Evolutionary conservation across 1,139 yeast species (phyloP).

Genomic region (Wickerhamomyces sp.): DNA sequence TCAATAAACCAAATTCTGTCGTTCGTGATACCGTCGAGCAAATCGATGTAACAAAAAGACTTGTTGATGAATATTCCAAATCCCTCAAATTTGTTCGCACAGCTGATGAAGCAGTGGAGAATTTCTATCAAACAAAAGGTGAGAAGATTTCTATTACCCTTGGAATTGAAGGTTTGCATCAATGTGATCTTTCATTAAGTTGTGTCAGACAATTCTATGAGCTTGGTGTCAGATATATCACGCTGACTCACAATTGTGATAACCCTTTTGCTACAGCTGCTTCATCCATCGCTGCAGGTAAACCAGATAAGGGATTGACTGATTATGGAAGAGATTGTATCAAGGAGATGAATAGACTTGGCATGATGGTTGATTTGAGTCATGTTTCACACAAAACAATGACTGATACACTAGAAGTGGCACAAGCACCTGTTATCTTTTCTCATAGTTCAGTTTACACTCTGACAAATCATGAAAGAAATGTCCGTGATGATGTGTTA

Average conservation of each 20-base stretch:
- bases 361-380: constrained; percentile 49
- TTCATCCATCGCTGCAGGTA: constrained; percentile 40
- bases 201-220: constrained; percentile 45
- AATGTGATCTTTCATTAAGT: constrained; percentile 43
- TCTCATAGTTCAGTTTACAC: constrained; percentile 45
- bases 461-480: constrained; percentile 39
- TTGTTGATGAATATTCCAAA: constrained; percentile 36
- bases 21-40: constrained; percentile 52
- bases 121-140: constrained; percentile 26
- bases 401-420: constrained; percentile 38
- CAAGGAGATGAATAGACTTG: constrained; percentile 46
- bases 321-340: constrained; percentile 37
- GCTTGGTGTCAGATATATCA: constrained; percentile 47
- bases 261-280: constrained; percentile 56
- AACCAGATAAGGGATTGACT: constrained; percentile 41
- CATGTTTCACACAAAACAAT: constrained; percentile 51
- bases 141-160: constrained; percentile 40
- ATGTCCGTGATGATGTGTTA: constrained; percentile 47
- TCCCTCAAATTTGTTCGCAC: constrained; percentile 36
- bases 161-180: constrained; percentile 53
- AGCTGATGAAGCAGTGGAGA: constrained; percentile 35
- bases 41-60: constrained; percentile 44
- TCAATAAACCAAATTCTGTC: constrained; percentile 35
- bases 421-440: constrained; percentile 46
- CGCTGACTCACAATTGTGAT: constrained; percentile 51